A percentile compares a stretch with the other conserved stretches of the same genome.
Evolutionary conservation across 106 monocot species (phyloP).

Genomic region (Acorus calamus): DNA sequence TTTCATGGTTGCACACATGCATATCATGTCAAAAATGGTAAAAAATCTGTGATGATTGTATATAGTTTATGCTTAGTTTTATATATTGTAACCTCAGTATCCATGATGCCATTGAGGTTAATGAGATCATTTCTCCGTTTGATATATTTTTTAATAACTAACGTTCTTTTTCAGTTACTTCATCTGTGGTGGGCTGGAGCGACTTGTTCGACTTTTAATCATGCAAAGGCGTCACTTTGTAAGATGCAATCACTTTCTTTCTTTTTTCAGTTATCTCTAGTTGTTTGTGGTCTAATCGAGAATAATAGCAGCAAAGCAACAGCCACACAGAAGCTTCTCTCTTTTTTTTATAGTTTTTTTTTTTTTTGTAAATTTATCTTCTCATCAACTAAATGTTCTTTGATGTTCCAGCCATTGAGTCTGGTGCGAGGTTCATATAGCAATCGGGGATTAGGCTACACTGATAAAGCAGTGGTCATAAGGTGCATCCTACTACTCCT

Average conservation of each 20-base stretch:
- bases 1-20: too few relatives aligned
- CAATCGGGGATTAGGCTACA: constrained; percentile 69
- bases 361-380: neutral
- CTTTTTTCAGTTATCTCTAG: neutral
- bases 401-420: constrained; percentile 52
- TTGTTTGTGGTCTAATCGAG: neutral
- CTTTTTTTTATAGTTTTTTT: neutral
- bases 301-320: neutral
- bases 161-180: constrained; percentile 47
- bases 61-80: too few relatives aligned
- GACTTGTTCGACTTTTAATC: constrained; percentile 62
- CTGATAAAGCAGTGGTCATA: constrained; percentile 77
- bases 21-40: too few relatives aligned
- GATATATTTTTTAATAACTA: too few relatives aligned
- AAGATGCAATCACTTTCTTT: constrained; percentile 10
- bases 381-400: neutral
- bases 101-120: neutral
- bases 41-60: too few relatives aligned
- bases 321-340: neutral
- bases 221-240: constrained; percentile 83
- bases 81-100: neutral
- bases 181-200: constrained; percentile 82
- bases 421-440: constrained; percentile 48
- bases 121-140: too few relatives aligned
- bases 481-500: constrained; percentile 29